Evolutionary conservation across 2,329 filamentous ascomycete genomes (phyloP).

Genomic region (Colletotrichum limetticola): DNA sequence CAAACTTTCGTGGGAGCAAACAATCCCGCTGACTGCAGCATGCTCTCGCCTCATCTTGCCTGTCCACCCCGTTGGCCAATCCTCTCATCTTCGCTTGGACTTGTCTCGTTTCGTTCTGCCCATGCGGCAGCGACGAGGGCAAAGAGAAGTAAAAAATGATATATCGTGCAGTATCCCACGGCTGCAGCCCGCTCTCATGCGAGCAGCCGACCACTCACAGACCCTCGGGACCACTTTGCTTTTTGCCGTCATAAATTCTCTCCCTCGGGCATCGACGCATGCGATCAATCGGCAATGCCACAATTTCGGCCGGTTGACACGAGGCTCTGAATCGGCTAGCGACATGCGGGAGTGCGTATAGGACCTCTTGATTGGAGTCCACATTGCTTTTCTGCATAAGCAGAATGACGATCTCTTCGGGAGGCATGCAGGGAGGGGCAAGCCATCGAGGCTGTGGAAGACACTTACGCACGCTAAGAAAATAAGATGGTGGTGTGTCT

Average conservation of each 20-base stretch:
- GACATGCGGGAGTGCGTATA: conserved; percentile 16
- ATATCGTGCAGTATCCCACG: conserved; percentile 19
- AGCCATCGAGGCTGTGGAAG: conserved; percentile 27
- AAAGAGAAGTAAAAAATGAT: conserved; percentile 12
- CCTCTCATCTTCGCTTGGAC: conserved; percentile 5
- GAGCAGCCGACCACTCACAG: conserved; percentile 19
- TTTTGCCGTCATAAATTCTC: conserved; percentile 17
- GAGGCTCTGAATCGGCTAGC: conserved; percentile 26
- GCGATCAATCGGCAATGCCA: conserved; percentile 31
- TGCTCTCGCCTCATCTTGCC: not conserved
- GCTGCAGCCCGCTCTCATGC: conserved; percentile 20
- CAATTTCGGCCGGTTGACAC: conserved; percentile 34
- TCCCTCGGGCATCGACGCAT: conserved; percentile 35
- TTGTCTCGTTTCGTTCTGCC: conserved; percentile 23
- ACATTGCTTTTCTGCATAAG: conserved; percentile 31
- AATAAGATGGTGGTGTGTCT: conserved; percentile 32
- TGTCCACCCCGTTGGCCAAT: not conserved
- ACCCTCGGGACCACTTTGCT: conserved; percentile 21
- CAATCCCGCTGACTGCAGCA: not conserved
- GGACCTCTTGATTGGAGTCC: conserved; percentile 18
- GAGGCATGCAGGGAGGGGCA: conserved; percentile 32
- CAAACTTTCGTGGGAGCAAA: not conserved
- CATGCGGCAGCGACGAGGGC: not conserved
- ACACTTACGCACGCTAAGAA: conserved; percentile 30
- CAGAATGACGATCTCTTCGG: conserved; percentile 29